Conservation (phyloP, 2,329 filamentous ascomycete genomes). For the Fusarium ramigenum region DNA sequence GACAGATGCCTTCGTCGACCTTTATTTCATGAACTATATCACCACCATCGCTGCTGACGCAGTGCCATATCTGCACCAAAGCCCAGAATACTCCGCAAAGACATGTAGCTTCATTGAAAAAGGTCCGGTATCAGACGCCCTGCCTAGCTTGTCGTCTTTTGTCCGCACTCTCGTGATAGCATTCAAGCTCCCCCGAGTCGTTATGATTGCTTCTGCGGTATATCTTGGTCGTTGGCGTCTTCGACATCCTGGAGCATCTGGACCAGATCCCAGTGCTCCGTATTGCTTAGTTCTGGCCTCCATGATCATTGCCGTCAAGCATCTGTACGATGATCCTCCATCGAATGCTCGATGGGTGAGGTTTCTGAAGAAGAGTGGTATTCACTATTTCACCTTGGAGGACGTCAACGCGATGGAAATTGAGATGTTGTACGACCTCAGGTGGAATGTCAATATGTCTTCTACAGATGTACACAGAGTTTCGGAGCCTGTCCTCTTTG, state of each 20-base stretch:
- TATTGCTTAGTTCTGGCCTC: not conserved
- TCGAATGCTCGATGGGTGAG: not conserved
- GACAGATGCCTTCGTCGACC: not conserved
- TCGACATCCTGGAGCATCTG: not conserved
- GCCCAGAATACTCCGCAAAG: not conserved
- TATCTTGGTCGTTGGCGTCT: not conserved
- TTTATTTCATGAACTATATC: constrained; percentile 6
- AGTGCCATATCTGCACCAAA: not conserved
- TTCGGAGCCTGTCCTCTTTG: not conserved
- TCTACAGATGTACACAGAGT: not conserved
- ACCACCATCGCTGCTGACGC: not conserved
- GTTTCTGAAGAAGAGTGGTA: not conserved
- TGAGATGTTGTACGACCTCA: not conserved
- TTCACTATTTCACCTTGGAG: not conserved
- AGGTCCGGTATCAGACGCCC: not conserved
- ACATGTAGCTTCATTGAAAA: no score
- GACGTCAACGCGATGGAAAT: not conserved
- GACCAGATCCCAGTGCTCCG: not conserved
- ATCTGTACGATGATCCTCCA: not conserved
- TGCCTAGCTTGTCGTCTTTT: not conserved
- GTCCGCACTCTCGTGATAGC: not conserved
- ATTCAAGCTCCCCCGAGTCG: not conserved
- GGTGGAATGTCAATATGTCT: not conserved
- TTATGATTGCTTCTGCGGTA: not conserved
- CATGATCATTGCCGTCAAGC: not conserved